Conservation (phyloP, 2,329 filamentous ascomycete species). For the Biscogniauxia sp. region DNA sequence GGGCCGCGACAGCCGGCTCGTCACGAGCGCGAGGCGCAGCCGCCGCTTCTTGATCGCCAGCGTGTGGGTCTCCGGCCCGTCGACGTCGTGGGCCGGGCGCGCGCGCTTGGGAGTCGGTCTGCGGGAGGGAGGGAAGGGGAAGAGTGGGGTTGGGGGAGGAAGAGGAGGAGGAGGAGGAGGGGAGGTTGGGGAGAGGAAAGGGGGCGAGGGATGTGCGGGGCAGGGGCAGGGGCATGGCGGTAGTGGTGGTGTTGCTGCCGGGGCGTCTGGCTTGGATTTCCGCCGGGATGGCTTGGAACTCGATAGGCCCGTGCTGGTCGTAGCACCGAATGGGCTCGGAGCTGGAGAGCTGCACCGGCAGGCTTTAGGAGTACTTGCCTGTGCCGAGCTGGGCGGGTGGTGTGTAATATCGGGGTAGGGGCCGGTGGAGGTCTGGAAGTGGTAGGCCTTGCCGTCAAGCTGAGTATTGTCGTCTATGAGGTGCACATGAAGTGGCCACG, state of each 20-base stretch:
- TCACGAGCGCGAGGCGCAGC: slow-evolving; percentile 61
- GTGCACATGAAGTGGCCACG: slow-evolving; percentile 13
- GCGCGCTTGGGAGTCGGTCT: slow-evolving; percentile 42
- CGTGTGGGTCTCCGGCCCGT: slow-evolving; percentile 51
- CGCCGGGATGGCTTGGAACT: too few species aligned
- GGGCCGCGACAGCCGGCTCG: slow-evolving; percentile 66
- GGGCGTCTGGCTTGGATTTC: too few species aligned
- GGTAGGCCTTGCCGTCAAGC: slow-evolving; percentile 11
- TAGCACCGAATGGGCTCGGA: too few species aligned
- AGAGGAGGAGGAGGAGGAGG: not conserved
- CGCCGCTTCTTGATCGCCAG: slow-evolving; percentile 65
- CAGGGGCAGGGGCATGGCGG: not conserved
- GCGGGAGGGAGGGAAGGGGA: not conserved
- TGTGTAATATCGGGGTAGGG: slow-evolving; percentile 3
- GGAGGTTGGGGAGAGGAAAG: not conserved
- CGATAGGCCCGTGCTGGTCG: too few species aligned
- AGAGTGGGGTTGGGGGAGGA: not conserved
- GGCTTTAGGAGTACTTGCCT: not conserved
- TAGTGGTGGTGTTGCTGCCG: not conserved
- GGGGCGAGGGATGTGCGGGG: not conserved
- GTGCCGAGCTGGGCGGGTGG: too few species aligned
- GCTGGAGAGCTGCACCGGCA: too few species aligned
- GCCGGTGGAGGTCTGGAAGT: slow-evolving; percentile 9
- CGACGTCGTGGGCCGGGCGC: slow-evolving; percentile 56
- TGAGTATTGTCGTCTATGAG: slow-evolving; percentile 13